These are phyloP conservation scores for Candida freyschussii DNA, from an alignment of 1,139 yeast species.

Conservation along the genomic window DNA sequence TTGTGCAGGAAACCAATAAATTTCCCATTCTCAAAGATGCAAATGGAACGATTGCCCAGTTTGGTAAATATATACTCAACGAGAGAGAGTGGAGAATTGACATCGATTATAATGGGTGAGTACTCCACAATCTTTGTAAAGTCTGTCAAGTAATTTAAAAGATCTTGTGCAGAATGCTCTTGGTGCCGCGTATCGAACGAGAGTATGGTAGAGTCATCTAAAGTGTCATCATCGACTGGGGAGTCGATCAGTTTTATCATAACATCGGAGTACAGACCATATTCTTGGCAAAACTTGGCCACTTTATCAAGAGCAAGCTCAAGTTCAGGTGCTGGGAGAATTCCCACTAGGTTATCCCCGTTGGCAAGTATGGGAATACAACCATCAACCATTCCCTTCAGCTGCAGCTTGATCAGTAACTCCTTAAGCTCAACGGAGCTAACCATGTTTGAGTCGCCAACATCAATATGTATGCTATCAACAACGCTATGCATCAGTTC, in stretches of 20 bases:
- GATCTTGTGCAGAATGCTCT: slow-evolving; percentile 4
- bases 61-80: slow-evolving; percentile 53
- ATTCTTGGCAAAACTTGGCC: slow-evolving; percentile 30
- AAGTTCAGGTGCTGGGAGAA: slow-evolving; percentile 48
- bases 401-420: slow-evolving; percentile 36
- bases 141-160: slow-evolving; percentile 34
- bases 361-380: slow-evolving; percentile 45
- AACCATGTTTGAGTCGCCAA: slow-evolving; percentile 21
- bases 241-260: slow-evolving; percentile 32
- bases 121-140: slow-evolving; percentile 42
- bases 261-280: slow-evolving; percentile 30
- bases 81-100: slow-evolving; percentile 46
- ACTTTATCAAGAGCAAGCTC: slow-evolving; percentile 49
- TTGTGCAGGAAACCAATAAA: slow-evolving; percentile 53
- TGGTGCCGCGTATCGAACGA: slow-evolving; percentile 2
- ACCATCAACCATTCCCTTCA: slow-evolving; percentile 46
- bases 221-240: slow-evolving; percentile 6
- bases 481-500: slow-evolving; percentile 36
- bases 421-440: slow-evolving; percentile 30
- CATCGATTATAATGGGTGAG: slow-evolving; percentile 47
- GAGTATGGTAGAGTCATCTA: slow-evolving; percentile 1
- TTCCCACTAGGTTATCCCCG: slow-evolving; percentile 37
- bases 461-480: slow-evolving; percentile 31
- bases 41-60: slow-evolving; percentile 50
- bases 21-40: slow-evolving; percentile 44